These are phyloP conservation scores for Aspergillus pseudotamarii DNA, from an alignment of 2,329 filamentous ascomycete species.

Conservation along the genomic window DNA sequence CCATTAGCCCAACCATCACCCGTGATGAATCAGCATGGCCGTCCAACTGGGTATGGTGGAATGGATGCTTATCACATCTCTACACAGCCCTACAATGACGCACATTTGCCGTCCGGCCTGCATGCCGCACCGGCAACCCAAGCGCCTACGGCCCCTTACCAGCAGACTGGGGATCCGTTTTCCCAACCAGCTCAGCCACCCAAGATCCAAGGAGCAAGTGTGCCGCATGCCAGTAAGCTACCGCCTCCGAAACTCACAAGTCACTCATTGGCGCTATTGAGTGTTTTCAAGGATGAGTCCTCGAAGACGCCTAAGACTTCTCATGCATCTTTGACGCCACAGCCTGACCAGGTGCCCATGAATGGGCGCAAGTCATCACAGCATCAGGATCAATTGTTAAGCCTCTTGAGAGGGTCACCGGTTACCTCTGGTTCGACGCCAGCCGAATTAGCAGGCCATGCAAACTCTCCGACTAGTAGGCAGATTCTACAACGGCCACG, in stretches of 20 bases:
- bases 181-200: conserved; percentile 37
- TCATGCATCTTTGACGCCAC: conserved; percentile 22
- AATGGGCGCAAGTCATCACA: conserved; percentile 31
- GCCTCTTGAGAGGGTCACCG: conserved; percentile 34
- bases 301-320: conserved; percentile 29
- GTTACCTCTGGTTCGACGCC: conserved; percentile 33
- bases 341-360: conserved; percentile 15
- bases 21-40: conserved; percentile 20
- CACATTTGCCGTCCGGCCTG: conserved; percentile 20
- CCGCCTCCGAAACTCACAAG: conserved; percentile 61
- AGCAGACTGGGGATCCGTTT: conserved; percentile 51
- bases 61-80: conserved; percentile 29
- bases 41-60: conserved; percentile 21
- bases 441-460: conserved; percentile 50
- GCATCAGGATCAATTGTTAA: conserved; percentile 43
- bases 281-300: conserved; percentile 55
- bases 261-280: conserved; percentile 61
- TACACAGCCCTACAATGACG: conserved; percentile 22
- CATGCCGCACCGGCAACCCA: conserved; percentile 15
- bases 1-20: conserved; percentile 15
- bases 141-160: conserved; percentile 46
- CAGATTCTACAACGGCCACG: conserved; percentile 38
- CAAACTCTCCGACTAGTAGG: conserved; percentile 38
- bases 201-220: conserved; percentile 45
- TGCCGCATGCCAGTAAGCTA: conserved; percentile 60